These are phyloP conservation scores for Pueraria montana DNA, from an alignment of 306 rosid genomes.

Conservation along the genomic window DNA sequence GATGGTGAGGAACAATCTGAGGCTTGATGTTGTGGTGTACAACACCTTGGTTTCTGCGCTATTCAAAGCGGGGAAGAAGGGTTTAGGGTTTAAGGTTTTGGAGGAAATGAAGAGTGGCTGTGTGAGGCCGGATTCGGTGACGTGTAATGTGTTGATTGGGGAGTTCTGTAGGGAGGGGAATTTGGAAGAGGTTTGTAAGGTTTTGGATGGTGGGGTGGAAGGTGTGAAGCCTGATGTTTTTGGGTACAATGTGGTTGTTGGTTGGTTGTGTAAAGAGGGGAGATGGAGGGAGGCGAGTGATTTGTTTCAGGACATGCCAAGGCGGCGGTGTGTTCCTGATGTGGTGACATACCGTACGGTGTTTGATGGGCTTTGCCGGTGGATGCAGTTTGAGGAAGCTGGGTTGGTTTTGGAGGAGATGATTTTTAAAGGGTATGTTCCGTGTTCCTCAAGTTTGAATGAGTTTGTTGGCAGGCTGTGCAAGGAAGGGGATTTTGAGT, in stretches of 20 bases:
- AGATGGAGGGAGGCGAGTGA: slow-evolving; percentile 77
- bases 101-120: slow-evolving; percentile 71
- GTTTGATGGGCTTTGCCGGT: slow-evolving; percentile 68
- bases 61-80: slow-evolving; percentile 69
- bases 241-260: slow-evolving; percentile 71
- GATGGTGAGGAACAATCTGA: slow-evolving; percentile 63
- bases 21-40: slow-evolving; percentile 56
- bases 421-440: slow-evolving; percentile 73
- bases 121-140: slow-evolving; percentile 63
- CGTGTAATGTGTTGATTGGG: slow-evolving; percentile 76
- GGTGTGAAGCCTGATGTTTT: slow-evolving; percentile 70
- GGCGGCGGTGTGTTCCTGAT: slow-evolving; percentile 63
- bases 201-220: slow-evolving; percentile 77
- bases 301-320: slow-evolving; percentile 78
- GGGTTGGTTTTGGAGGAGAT: slow-evolving; percentile 72
- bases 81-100: slow-evolving; percentile 54
- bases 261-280: slow-evolving; percentile 64
- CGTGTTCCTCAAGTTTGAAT: slow-evolving; percentile 49
- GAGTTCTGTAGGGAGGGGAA: slow-evolving; percentile 73
- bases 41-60: slow-evolving; percentile 68
- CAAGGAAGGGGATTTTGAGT: slow-evolving; percentile 58
- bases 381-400: slow-evolving; percentile 68
- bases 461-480: slow-evolving; percentile 56
- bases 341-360: slow-evolving; percentile 68
- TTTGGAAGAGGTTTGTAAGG: slow-evolving; percentile 57